phyloP scores from a whole-genome alignment of 768 basidiomycete genomes.

The Suillus weaverae region DNA sequence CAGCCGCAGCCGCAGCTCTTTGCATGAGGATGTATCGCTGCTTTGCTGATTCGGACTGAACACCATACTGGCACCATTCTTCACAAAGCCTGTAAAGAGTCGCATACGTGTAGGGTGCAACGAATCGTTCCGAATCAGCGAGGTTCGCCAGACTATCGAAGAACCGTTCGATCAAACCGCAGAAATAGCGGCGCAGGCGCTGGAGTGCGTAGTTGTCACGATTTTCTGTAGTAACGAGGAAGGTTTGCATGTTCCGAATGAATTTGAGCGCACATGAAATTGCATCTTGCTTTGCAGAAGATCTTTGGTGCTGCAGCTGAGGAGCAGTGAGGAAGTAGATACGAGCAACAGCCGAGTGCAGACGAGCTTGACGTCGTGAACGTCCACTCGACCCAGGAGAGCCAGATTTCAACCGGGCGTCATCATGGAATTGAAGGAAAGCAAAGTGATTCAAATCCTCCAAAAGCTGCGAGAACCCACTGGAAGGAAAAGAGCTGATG shows the following conservation, averaged over 20 bases:
- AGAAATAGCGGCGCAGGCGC: slow-evolving; percentile 85
- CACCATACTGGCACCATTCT: slow-evolving; percentile 90
- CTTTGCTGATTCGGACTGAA: slow-evolving; percentile 69
- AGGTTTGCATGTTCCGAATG: slow-evolving; percentile 76
- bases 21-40: slow-evolving; percentile 73
- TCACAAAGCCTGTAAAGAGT: slow-evolving; percentile 84
- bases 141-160: slow-evolving; percentile 73
- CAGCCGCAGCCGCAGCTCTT: slow-evolving; percentile 55
- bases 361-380: slow-evolving; percentile 70
- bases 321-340: slow-evolving; percentile 88
- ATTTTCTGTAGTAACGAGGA: slow-evolving; percentile 70
- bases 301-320: slow-evolving; percentile 67
- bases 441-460: slow-evolving; percentile 83
- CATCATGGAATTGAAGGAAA: slow-evolving; percentile 81
- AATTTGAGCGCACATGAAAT: slow-evolving; percentile 83
- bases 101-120: slow-evolving; percentile 73
- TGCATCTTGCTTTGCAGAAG: slow-evolving; percentile 67
- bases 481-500: slow-evolving; percentile 82
- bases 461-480: slow-evolving; percentile 74
- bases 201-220: slow-evolving; percentile 78
- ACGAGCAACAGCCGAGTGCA: slow-evolving; percentile 84
- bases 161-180: slow-evolving; percentile 82
- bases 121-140: slow-evolving; percentile 74
- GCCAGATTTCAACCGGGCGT: slow-evolving; percentile 49
- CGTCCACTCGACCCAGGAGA: slow-evolving; percentile 49